Conservation (phyloP, 2,329 filamentous ascomycete genomes). For the Epichloe brachyelytri region DNA sequence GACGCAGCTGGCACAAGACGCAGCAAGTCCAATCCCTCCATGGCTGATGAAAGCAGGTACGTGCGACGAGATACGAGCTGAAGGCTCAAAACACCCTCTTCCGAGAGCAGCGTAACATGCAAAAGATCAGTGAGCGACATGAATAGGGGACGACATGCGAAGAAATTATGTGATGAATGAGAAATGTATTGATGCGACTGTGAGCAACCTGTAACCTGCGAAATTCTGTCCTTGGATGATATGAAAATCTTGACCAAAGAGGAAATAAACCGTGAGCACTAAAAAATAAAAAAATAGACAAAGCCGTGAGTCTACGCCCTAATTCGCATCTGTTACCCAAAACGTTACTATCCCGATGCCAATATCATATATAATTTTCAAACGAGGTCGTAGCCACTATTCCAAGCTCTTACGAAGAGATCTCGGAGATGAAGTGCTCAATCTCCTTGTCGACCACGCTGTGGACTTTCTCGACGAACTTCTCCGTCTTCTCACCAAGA, state of each 20-base stretch:
- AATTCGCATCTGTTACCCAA: conserved; percentile 15
- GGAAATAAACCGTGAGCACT: conserved; percentile 1
- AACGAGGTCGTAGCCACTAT: background rate
- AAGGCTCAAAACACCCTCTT: no score
- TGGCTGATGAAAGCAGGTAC: background rate
- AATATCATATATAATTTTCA: background rate
- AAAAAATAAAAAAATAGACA: conserved; percentile 5
- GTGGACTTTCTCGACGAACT: conserved; percentile 51
- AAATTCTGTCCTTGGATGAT: background rate
- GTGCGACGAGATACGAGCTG: background rate
- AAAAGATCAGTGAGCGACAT: background rate
- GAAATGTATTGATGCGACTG: conserved; percentile 7
- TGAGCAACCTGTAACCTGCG: background rate
- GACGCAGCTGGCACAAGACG: background rate
- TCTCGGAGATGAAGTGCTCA: conserved; percentile 43
- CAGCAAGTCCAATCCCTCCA: background rate
- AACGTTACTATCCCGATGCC: background rate
- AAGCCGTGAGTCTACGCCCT: conserved; percentile 9
- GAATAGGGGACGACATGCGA: background rate
- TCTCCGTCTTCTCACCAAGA: conserved; percentile 43
- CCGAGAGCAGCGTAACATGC: background rate
- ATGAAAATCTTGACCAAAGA: background rate
- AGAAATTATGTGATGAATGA: background rate
- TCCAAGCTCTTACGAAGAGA: conserved; percentile 23
- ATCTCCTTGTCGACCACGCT: conserved; percentile 49